Percentiles rank a stretch among this genome's conserved stretches.
These are phyloP conservation scores for Kwoniella botswanensis DNA, from an alignment of 768 basidiomycete genomes.

Conservation along the genomic window DNA sequence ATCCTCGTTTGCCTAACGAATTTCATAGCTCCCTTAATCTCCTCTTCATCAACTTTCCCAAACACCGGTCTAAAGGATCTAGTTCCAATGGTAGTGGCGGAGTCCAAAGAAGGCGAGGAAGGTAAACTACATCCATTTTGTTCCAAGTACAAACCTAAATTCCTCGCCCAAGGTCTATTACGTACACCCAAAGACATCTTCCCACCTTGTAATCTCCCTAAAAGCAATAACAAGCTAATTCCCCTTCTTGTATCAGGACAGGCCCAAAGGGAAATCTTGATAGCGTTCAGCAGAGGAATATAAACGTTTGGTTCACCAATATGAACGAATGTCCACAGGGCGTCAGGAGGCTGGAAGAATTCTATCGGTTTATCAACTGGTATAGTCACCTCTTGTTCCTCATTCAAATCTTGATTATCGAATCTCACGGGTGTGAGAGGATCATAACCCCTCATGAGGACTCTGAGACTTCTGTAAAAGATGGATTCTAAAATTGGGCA, in stretches of 20 bases:
- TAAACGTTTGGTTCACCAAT: conserved; percentile 8
- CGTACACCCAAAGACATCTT: neutral
- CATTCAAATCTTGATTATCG: neutral
- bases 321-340: conserved; percentile 4
- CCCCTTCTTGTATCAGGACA: conserved; percentile 7
- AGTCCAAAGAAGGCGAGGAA: too few species aligned
- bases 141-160: conserved; percentile 11
- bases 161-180: conserved; percentile 3
- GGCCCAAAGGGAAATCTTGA: neutral
- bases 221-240: neutral
- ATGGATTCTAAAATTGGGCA: neutral
- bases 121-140: neutral
- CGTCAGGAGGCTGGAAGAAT: conserved; percentile 3
- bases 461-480: neutral
- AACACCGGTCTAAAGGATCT: neutral
- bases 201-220: conserved; percentile 6
- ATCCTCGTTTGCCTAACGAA: neutral
- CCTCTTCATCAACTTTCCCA: neutral
- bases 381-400: neutral
- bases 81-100: neutral
- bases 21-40: neutral
- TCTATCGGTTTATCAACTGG: neutral
- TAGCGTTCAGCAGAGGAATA: neutral
- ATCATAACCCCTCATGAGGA: conserved; percentile 4
- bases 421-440: neutral